Base-by-base conservation (phyloP, 495 filamentous ascomycete species). In the Penicillium verhagenii region DNA sequence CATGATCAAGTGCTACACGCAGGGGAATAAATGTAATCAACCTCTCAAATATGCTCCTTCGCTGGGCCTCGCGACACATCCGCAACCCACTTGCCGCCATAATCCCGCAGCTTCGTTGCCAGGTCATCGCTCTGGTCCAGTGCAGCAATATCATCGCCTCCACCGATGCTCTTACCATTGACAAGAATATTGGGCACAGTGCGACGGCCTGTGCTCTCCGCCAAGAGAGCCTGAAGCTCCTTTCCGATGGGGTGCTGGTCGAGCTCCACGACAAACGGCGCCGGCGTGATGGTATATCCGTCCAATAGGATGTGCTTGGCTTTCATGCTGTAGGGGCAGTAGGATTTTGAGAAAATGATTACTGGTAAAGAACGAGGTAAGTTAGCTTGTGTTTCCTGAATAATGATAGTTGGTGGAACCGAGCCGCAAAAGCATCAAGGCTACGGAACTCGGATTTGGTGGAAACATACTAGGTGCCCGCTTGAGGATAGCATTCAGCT, bases 111-210 rank as follows among this genome's bases (percentile, higher is more conserved):
- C 61, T 84, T 93, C 33, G 84, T 84, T 25, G 81, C 77, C 52
- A 98, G 73, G 52, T 78, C 81, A 56, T 85, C 86, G n/a, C 80
- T 79, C 37, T 73, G 63, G 66, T 96, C 85, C 54, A 97, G 67
- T 21, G 80, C 85, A 35, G 82, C 80, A 53, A 97, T 81, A 29
- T 96, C 91, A 63, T 97, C 93, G 40, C 91, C 85, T 24, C 94
- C 94, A 23, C 94, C 94, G 57, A 97, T 92, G 63, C 88, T 94
- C 67, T 86, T 84, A 4, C 90, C 94, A 62, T 86, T 89, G 42
- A 98, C 81, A 51, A 98, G 74, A 25, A 98, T 78, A 63, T 98
- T 98, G 2, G 94, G 94, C 2, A 98, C 94, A 1, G 94, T 98
- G 46, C 75, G 76, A 20, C 94, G 77, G 21, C 89, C 89, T 2